These are phyloP conservation scores for Penicillium crystallinum DNA, from an alignment of 495 filamentous ascomycete species.

Conservation along the genomic window DNA sequence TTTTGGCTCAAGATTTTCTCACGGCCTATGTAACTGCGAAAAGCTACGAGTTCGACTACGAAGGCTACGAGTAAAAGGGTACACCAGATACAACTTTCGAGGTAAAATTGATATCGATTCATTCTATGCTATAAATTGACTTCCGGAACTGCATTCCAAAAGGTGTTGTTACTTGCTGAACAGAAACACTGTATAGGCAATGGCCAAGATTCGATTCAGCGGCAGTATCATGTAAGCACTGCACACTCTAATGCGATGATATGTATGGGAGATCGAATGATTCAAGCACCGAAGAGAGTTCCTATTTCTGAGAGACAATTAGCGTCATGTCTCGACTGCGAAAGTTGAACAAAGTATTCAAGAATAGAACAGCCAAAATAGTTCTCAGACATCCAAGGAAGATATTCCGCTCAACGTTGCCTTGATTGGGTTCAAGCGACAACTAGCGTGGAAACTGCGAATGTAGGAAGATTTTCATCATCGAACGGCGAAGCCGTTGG, in stretches of 20 bases:
- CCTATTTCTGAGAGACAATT: conserved; percentile 21
- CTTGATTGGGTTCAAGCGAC: conserved; percentile 46
- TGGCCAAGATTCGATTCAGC: not conserved
- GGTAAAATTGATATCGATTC: not conserved
- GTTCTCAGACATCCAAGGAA: conserved; percentile 52
- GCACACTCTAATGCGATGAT: not conserved
- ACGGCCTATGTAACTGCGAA: too few species aligned
- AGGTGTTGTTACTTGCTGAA: too few species aligned
- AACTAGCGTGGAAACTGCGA: conserved; percentile 53
- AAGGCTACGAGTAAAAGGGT: not conserved
- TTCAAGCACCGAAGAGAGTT: not conserved
- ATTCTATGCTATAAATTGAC: not conserved
- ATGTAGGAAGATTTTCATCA: conserved; percentile 51
- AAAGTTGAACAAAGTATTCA: conserved; percentile 6
- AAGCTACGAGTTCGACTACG: not conserved
- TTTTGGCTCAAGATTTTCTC: not conserved
- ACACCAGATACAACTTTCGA: not conserved
- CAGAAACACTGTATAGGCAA: not conserved
- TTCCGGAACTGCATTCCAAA: not conserved
- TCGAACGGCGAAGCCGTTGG: conserved; percentile 26
- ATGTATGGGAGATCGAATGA: not conserved
- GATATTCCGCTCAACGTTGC: conserved; percentile 42
- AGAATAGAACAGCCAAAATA: conserved; percentile 21
- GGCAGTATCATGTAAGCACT: not conserved
- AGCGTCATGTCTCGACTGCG: conserved; percentile 13